These are phyloP conservation scores for Thyridium curvatum DNA, from an alignment of 2,329 filamentous ascomycete species.

Conservation along the genomic window DNA sequence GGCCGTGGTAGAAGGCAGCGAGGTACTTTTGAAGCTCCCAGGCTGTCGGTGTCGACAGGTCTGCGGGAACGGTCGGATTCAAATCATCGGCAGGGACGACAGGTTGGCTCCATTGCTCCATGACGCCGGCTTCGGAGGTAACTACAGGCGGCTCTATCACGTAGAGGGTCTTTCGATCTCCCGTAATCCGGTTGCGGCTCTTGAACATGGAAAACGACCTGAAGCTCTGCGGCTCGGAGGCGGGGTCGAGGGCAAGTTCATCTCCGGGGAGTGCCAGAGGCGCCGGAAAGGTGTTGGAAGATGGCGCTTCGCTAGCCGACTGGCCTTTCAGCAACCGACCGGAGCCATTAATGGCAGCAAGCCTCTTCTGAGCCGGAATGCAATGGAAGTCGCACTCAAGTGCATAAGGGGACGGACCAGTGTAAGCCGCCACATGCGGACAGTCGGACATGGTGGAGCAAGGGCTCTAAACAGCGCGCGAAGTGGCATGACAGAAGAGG, in stretches of 20 bases:
- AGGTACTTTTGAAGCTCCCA: conserved; percentile 26
- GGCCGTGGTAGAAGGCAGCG: conserved; percentile 43
- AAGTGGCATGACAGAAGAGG: too few relatives aligned
- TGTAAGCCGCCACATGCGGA: too few relatives aligned
- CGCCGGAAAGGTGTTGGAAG: conserved; percentile 39
- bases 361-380: too few relatives aligned
- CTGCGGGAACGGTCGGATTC: conserved; percentile 4
- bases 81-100: conserved; percentile 6
- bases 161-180: conserved; percentile 43
- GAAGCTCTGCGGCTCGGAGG: conserved; percentile 44
- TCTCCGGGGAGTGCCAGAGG: conserved; percentile 55
- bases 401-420: too few relatives aligned
- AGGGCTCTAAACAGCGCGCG: too few relatives aligned
- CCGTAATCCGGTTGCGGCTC: conserved; percentile 42
- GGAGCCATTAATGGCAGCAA: too few relatives aligned
- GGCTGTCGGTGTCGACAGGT: conserved; percentile 18
- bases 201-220: conserved; percentile 39
- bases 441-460: too few relatives aligned
- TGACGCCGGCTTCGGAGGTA: conserved; percentile 22
- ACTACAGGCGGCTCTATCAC: conserved; percentile 40
- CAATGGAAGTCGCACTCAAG: too few relatives aligned
- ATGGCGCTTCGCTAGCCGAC: too few relatives aligned
- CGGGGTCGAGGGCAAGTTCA: conserved; percentile 47
- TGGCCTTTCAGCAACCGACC: too few relatives aligned
- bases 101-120: conserved; percentile 35